Evolutionary conservation across 2,329 filamentous ascomycete genomes (phyloP), one percentile per base, ranked within the genome.

Genomic region (Colletotrichum salicis): DNA sequence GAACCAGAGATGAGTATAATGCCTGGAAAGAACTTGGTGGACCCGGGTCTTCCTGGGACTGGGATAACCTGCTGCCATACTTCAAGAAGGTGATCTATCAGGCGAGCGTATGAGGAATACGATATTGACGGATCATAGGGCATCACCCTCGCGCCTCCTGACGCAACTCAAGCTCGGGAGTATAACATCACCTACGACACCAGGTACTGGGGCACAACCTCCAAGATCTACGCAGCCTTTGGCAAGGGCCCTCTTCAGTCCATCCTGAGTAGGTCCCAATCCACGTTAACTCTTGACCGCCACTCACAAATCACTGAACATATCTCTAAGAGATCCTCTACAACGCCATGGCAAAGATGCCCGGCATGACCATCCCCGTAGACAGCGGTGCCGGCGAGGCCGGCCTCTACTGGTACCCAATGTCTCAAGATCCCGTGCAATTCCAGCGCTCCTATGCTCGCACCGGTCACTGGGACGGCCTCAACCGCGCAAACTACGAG

Each of bases 21-120:
- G 78, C 79, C 1, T 88, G 86, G 85, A 80, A 80, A 45, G 76
- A 77, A 3, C 75, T 88, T 1, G 86, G 85, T 0, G 85, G 86
- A 51, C 75, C 80, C 0, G 84, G 82, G 3, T 87, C 84, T 83
- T 79, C 77, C 15, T 86, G 83, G 79, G 77, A 83, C 8, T 80
- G 78, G 78, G 67, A 77, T 15, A 70, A 76, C 13, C 45, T 87
- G 11, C 76, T 84, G 0, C 84, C 83, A 0, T 87, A 86, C 52
- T 83, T 87, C 70, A 82, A 80, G 45, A 86, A 86, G 76, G 83
- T 80, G 55, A 58, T n/a, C 11, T 2, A 35, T 11, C 31, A 7
- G 41, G 1, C 41, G 8, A n/a, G 22, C 19, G 1, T 6, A 5
- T 10, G 10, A 1, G 1, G 1, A 24, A 6, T 2, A 11, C 5